Conservation (phyloP, 1,284 basidiomycete genomes). For the Sporisorium iseilematis-ciliati region DNA sequence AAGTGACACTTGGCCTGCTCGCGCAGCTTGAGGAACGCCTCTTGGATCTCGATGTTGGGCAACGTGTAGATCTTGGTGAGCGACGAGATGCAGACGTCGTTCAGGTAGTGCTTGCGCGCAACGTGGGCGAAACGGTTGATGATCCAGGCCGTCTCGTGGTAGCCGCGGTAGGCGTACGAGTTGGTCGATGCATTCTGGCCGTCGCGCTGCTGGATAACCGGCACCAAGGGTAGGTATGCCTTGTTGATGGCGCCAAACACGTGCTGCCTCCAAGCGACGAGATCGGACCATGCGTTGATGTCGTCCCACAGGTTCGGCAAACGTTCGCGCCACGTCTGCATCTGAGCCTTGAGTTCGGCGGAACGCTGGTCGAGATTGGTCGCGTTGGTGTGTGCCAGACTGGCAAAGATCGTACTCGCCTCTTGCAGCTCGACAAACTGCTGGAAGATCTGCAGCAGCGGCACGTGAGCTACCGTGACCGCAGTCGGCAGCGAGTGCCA, state of each 20-base stretch:
- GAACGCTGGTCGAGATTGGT: slow-evolving; percentile 94
- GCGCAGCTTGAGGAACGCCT: slow-evolving; percentile 97
- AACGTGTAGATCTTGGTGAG: slow-evolving; percentile 98
- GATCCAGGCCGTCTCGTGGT: slow-evolving; percentile 99
- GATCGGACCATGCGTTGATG: slow-evolving; percentile 98
- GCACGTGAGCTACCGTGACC: slow-evolving; percentile 91
- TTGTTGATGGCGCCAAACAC: slow-evolving; percentile 93
- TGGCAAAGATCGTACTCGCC: slow-evolving; percentile 83
- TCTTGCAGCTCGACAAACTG: slow-evolving; percentile 98
- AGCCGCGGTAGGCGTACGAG: slow-evolving; percentile 96
- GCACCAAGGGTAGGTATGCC: slow-evolving; percentile 86
- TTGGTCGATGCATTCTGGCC: slow-evolving; percentile 73
- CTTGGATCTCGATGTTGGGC: slow-evolving; percentile 99
- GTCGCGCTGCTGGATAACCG: slow-evolving; percentile 71
- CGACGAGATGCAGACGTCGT: slow-evolving; percentile 94
- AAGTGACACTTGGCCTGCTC: slow-evolving; percentile 99
- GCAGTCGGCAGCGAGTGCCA: slow-evolving; percentile 90
- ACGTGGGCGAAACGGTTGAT: slow-evolving; percentile 99
- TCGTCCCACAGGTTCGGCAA: slow-evolving; percentile 96
- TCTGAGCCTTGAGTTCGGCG: slow-evolving; percentile 83
- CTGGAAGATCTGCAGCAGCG: slow-evolving; percentile 96
- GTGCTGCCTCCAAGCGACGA: slow-evolving; percentile 97
- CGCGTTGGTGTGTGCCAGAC: slow-evolving; percentile 85
- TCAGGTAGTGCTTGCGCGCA: slow-evolving; percentile 93
- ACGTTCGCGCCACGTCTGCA: slow-evolving; percentile 88